Evolutionary conservation across 176 grass and related monocot species (phyloP).

Genomic region (Avena atlantica): DNA sequence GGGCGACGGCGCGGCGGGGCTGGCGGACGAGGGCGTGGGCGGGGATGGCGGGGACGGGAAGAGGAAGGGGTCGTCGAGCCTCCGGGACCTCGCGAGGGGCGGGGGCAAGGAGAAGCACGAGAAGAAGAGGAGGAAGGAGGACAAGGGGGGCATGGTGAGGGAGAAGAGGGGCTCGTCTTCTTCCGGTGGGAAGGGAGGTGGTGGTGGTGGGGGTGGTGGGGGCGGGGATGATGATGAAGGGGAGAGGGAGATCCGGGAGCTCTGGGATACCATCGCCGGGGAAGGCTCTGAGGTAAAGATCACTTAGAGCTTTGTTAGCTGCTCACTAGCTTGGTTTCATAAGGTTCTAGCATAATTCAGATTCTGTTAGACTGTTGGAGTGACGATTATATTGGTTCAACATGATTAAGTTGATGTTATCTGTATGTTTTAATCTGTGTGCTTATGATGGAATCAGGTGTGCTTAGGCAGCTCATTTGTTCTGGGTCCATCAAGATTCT

Average conservation of each 20-base stretch:
- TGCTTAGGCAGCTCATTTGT: not conserved
- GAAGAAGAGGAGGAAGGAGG: conserved; percentile 58
- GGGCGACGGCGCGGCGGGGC: conserved; percentile 33
- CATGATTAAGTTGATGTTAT: not conserved
- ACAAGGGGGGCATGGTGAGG: conserved; percentile 59
- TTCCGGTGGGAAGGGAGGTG: conserved; percentile 44
- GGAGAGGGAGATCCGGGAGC: conserved; percentile 74
- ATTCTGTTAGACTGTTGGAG: not conserved
- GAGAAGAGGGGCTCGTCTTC: conserved; percentile 44
- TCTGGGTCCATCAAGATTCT: not conserved
- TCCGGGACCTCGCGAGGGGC: conserved; percentile 56
- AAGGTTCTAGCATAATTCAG: not conserved
- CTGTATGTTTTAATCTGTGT: not conserved
- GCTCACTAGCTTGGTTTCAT: not conserved
- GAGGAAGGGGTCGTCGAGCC: conserved; percentile 54
- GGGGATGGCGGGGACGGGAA: conserved; percentile 43
- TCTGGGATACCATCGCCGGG: conserved; percentile 86
- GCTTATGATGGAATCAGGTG: not conserved
- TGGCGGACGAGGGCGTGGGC: conserved; percentile 42
- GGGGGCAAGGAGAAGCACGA: conserved; percentile 53
- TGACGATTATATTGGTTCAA: not conserved
- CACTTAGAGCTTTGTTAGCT: not conserved
- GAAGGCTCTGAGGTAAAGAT: conserved; percentile 66
- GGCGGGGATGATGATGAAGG: conserved; percentile 45
- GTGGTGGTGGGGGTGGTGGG: conserved; percentile 34